Base-by-base conservation (phyloP, 2,329 filamentous ascomycete species). In the Aspergillus ustus region DNA sequence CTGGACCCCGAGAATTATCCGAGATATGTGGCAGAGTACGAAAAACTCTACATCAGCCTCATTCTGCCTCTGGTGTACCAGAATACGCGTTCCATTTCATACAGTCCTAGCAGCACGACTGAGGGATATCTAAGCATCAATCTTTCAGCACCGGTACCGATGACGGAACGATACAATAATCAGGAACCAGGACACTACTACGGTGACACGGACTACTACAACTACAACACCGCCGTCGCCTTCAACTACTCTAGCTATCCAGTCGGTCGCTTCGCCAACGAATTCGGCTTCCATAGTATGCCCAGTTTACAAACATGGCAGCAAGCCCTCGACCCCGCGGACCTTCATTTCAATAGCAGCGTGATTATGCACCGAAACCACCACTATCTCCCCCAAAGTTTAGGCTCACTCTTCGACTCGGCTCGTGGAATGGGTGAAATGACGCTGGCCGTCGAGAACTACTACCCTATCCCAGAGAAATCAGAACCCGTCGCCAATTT, bases 231-330 rank as follows among this genome's bases (percentile, higher is more conserved):
- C 13, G 69, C 67, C 0, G 72, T 80, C 17, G 81, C 85, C 0
- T 88, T 87, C 72, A 80, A 88, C 69, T 75, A 78, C n/a, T 78
- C 77, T 1, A 77, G 74, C 0, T 88, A 87, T 63, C 85, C 86
- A 0, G 75, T 87, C 0, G 85, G 85, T 2, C 80, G 86, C 8
- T 89, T 89, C 66, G 83, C 84, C 2, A 87, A 87, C 64, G 86
- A 89, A 71, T 89, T 89, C 62, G 87, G 87, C 25, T 88, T 83
- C 69, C 85, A 87, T 67, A 84, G 82, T 59, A 87, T 89, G 86
- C 86, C 86, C 0, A 84, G 82, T 55, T 68, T 88, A 0, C 82
- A 87, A 61, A 83, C 80, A 2, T 88, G 86, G 86, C 78, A 79
- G 46, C 81, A 85, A 67, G 85, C 82, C 2, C 70, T 88, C 0